Evolutionary conservation across 805 yeast species (phyloP), one percentile per base, ranked within the genome.

Genomic region (Yarrowia osloensis): DNA sequence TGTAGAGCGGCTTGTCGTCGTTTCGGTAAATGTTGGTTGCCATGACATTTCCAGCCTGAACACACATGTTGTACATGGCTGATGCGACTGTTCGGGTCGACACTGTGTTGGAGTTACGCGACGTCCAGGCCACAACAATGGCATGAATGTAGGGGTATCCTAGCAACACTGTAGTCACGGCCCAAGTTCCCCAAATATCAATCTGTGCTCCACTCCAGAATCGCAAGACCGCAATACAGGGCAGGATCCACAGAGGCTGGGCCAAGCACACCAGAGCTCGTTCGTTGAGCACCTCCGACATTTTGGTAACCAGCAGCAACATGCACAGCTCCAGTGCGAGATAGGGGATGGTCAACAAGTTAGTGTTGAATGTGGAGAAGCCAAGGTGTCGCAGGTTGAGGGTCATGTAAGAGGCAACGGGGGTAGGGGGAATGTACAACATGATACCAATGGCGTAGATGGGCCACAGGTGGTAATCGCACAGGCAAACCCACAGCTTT

Each of bases 11-110:
- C 47, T 77, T 77, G 72, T 88, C 93, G 49, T 80, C 82, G 0
- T 74, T 73, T 57, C 87, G 75, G 74, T 88, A 88, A 7, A 88
- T 80, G 71, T 87, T 84, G 8, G 86, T 77, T 2, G 85, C 77
- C 11, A 83, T 77, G 59, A 88, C 85, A 21, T 79, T 75, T 0
- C 86, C 88, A 0, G 85, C 78, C 73, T 88, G 92, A 0, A 84
- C 85, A 73, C 81, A 82, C 80, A 87, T 86, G 71, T 88, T 88
- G 72, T 84, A 87, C 55, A 88, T 67, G 0, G 91, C 86, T 0
- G 90, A 85, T 15, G 88, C 81, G 4, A 88, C 86, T 0, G 91
- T 84, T 70, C 93, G 78, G 2, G 85, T 78, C n/a, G 87, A 76
- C 29, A 88, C 88, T 0, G 88, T 80, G 73, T 85, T 84, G 11